A percentile compares a stretch with the other conserved stretches of the same genome.
phyloP scores from a whole-genome alignment of 768 basidiomycete species.

The Suillus subaureus region DNA sequence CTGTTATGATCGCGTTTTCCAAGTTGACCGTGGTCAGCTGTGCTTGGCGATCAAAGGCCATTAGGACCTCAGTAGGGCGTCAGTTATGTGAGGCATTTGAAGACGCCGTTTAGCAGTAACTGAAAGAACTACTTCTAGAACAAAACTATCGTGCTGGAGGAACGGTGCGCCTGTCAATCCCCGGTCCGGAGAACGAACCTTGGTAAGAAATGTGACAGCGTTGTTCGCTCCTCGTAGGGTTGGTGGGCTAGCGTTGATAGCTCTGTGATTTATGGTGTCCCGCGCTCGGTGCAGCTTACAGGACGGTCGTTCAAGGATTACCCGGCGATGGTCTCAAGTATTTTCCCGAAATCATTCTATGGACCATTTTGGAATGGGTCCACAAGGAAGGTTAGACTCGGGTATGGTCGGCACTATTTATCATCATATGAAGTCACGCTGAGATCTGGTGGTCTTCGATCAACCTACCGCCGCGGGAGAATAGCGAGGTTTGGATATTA shows the following conservation, averaged over 20 bases:
- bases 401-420: conserved; percentile 3
- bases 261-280: conserved; percentile 23
- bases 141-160: background rate
- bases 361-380: background rate
- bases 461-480: conserved; percentile 34
- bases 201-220: background rate
- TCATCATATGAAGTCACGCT: conserved; percentile 18
- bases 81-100: background rate
- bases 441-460: conserved; percentile 30
- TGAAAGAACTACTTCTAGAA: background rate
- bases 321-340: background rate
- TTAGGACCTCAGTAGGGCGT: background rate
- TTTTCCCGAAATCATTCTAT: conserved; percentile 4
- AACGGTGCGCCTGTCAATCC: background rate
- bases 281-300: conserved; percentile 7
- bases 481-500: conserved; percentile 11
- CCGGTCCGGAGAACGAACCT: background rate
- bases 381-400: conserved; percentile 7
- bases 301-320: background rate
- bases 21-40: background rate
- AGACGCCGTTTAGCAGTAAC: background rate
- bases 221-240: background rate
- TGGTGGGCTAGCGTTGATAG: conserved; percentile 17
- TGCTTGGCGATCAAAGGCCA: background rate
- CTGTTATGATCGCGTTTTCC: background rate